phyloP scores from a whole-genome alignment of 306 rosid species.

The Oxytropis ochrocephala region DNA sequence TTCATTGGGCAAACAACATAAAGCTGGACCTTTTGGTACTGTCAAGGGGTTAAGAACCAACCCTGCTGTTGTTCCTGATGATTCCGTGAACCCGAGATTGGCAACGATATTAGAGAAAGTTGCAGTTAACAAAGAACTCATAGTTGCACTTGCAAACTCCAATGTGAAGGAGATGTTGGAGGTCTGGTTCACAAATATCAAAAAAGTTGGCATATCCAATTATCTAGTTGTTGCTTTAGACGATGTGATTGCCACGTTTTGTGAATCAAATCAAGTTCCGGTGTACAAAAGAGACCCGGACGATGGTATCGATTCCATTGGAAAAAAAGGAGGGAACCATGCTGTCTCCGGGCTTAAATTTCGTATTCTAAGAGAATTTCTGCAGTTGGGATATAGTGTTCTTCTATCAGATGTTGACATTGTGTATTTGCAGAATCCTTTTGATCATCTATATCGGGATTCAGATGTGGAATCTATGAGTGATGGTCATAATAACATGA shows the following conservation, averaged over 20 bases:
- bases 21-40: conserved; percentile 82
- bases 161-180: conserved; percentile 84
- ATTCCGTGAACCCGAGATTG: conserved; percentile 78
- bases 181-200: conserved; percentile 73
- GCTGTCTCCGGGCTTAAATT: conserved; percentile 79
- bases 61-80: conserved; percentile 68
- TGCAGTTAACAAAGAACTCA: conserved; percentile 59
- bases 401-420: conserved; percentile 92
- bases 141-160: conserved; percentile 82
- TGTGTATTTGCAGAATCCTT: conserved; percentile 88
- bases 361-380: conserved; percentile 76
- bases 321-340: conserved; percentile 65
- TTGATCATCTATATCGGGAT: conserved; percentile 60
- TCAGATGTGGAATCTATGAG: conserved; percentile 93
- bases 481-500: conserved; percentile 76
- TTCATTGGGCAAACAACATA: conserved; percentile 50
- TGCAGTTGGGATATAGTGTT: conserved; percentile 84
- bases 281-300: conserved; percentile 77
- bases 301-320: conserved; percentile 51
- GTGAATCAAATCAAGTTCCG: conserved; percentile 61
- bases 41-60: conserved; percentile 70
- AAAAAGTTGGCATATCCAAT: conserved; percentile 65
- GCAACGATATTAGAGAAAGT: conserved; percentile 70
- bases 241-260: conserved; percentile 43
- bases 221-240: conserved; percentile 87